Evolutionary conservation across 108 stramenopile genomes (phyloP), one percentile per base, ranked within the genome.

Genomic region (Stephanodiscus minutulus): DNA sequence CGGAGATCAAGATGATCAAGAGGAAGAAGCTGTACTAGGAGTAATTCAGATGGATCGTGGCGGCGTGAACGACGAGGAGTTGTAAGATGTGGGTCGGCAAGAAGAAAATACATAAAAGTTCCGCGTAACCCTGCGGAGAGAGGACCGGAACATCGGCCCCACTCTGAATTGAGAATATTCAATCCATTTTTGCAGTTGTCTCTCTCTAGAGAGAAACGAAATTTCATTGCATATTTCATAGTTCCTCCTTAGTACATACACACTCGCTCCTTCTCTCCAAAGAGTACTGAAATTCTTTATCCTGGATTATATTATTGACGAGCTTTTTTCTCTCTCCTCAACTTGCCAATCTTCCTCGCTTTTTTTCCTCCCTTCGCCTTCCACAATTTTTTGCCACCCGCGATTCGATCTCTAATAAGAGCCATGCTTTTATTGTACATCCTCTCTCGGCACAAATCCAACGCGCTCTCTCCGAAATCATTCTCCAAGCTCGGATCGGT

Each of bases 401-500:
- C 0, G 12, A 44, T 20, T 0, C n/a, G 24, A 36, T 56, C 47
- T 53, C 53, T 52, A n/a, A 76, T 47, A 21, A 37, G 44, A 9
- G 28, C 39, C 18, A 52, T 48, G 56, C 81, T 82, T 50, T 73
- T 50, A 0, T 22, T 25, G 68, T 82, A 82, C 17, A 66, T 72
- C 54, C 81, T 61, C 25, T 73, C 25, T 29, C 35, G 55, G 50
- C 81, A 82, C 52, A 82, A 64, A 73, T 77, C 76, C 43, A 82
- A 77, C 11, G 81, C 81, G 66, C 72, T 82, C 46, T 82, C 81
- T 20, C 72, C 81, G 73, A 73, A 82, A n/a, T 57, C 54, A 64
- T 82, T 82, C 8, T 17, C 50, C 5, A 77, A 25, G 18, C 43
- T 41, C 0, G 66, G 66, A 77, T 82, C 76, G 5, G 81, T 73